Base-by-base conservation (phyloP, 176 grass and related monocot genomes). In the Poa pratensis region DNA sequence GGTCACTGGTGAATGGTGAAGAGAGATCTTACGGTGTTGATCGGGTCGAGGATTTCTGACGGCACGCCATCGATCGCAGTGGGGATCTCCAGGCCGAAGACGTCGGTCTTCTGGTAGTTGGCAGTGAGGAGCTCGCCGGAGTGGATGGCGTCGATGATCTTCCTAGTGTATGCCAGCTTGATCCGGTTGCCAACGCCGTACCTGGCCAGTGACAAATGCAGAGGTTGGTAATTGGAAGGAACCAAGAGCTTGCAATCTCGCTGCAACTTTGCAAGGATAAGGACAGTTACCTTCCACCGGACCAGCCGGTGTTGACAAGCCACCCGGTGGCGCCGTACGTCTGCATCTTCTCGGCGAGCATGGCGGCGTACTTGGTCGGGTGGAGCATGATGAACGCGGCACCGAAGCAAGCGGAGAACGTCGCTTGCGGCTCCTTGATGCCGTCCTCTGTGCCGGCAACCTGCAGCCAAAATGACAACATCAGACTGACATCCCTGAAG, bases 271-370 rank as follows among this genome's bases (percentile, higher is more conserved):
- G 50, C 65, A n/a, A 76, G 37, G 48, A 24, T 64, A 66, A 37
- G 23, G 76, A 82, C 7, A n/a, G 12, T 35, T 57, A 98, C 96
- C 96, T 99, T 86, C 96, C 96, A 24, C 93, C 93, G 49, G 93
- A 99, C 96, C 96, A 99, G 53, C 96, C 96, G 39, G 96, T 99
- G 91, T 99, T 99, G 52, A 99, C 96, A 13, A 99, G 96, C 96
- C 96, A 96, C 75, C 82, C 96, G 8, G 96, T 99, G 83, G 96
- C 96, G 74, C 96, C 93, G 3, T 99, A 89, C 45, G 80, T 94
- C 84, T 99, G 96, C 96, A 99, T 99, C 86, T 99, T 99, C 73
- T 99, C 91, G 23, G 96, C 93, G n/a, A 99, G 91, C 96, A 99
- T 96, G 27, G 96, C 93, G 14, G 93, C 96, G 69, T 99, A 99